Conservation (phyloP, 2,329 filamentous ascomycete species). For the Hirsutella rhossiliensis region DNA sequence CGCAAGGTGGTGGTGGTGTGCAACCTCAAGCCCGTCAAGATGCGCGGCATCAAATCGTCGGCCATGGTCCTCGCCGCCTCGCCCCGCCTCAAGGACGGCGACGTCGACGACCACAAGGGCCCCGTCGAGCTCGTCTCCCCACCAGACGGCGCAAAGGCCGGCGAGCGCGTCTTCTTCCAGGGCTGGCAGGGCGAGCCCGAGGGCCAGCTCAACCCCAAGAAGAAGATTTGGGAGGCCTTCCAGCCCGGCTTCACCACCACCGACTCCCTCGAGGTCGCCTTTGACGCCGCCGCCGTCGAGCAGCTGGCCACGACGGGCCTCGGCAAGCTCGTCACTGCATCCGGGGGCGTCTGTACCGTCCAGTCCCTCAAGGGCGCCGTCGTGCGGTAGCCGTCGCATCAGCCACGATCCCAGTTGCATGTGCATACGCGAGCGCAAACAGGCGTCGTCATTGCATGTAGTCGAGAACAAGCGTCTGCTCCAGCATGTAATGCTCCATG, state of each 20-base stretch:
- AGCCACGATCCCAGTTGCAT: not conserved
- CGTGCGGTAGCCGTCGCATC: conserved; percentile 47
- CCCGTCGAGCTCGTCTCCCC: conserved; percentile 87
- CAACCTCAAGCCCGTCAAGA: conserved; percentile 98
- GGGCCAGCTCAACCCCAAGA: conserved; percentile 93
- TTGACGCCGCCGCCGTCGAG: conserved; percentile 69
- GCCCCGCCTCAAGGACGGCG: conserved; percentile 69
- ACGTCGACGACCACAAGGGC: conserved; percentile 72
- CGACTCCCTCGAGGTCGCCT: conserved; percentile 67
- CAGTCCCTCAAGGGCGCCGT: conserved; percentile 67
- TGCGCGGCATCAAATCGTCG: conserved; percentile 70
- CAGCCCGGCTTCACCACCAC: conserved; percentile 95
- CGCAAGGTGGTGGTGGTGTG: conserved; percentile 92
- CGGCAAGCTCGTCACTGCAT: conserved; percentile 61
- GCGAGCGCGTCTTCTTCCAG: conserved; percentile 85
- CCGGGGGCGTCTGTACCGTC: conserved; percentile 72
- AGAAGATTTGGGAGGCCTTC: conserved; percentile 97
- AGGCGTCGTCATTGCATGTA: too few species aligned
- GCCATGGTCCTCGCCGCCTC: conserved; percentile 95
- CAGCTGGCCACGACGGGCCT: conserved; percentile 59
- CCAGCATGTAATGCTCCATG: too few species aligned
- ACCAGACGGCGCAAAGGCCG: conserved; percentile 65
- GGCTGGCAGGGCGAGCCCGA: conserved; percentile 92
- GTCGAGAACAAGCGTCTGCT: too few species aligned
- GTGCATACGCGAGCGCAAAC: too few species aligned